phyloP scores from a whole-genome alignment of 768 basidiomycete genomes.

The Termitomyces sp. region DNA sequence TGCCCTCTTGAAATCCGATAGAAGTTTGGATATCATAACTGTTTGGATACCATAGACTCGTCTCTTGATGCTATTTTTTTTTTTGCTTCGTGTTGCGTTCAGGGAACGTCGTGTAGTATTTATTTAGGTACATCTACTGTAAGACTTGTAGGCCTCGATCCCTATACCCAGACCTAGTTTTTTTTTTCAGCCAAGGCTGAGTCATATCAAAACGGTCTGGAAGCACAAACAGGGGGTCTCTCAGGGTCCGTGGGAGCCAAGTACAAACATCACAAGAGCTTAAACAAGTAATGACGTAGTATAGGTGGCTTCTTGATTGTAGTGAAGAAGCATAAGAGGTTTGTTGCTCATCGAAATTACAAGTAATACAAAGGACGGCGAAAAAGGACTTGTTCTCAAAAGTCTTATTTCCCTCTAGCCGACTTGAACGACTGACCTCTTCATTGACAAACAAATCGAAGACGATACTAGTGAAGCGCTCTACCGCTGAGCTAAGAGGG shows the following conservation, averaged over 20 bases:
- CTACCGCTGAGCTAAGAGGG: slow-evolving; percentile 5
- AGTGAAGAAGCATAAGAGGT: no score
- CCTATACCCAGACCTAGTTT: no score
- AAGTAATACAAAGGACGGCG: no score
- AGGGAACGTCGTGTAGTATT: background rate
- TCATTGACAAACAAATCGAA: no score
- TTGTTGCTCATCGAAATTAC: no score
- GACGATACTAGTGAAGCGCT: slow-evolving; percentile 3
- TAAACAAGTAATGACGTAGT: no score
- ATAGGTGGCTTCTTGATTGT: no score
- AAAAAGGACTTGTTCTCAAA: no score
- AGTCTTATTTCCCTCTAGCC: slow-evolving; percentile 1
- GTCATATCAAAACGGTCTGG: background rate
- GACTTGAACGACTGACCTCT: slow-evolving; percentile 6
- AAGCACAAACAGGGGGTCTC: no score
- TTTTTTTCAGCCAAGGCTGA: background rate
- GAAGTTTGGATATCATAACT: background rate
- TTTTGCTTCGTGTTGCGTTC: no score
- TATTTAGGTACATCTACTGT: background rate
- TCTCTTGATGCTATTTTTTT: background rate
- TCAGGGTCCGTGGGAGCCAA: no score
- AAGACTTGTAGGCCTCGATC: background rate
- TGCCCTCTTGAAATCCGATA: background rate
- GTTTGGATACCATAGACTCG: background rate
- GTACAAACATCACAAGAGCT: no score